Evolutionary conservation across 371 early-diverging fungal species (phyloP).

Genomic region (Syncephalastrum racemosum): DNA sequence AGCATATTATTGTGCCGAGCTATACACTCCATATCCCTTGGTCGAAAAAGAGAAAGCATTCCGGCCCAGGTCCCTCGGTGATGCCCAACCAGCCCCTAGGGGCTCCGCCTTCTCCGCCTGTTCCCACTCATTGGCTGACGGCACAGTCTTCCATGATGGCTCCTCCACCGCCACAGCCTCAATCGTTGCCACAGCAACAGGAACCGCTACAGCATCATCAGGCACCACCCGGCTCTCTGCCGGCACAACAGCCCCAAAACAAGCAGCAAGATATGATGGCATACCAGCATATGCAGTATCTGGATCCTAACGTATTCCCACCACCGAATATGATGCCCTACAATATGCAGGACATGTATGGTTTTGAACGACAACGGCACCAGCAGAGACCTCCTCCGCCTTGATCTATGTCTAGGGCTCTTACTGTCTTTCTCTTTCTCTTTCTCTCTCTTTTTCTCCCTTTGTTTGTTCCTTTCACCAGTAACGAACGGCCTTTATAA

Average conservation of each 20-base stretch:
- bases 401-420: background rate
- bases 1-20: background rate
- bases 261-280: constrained; percentile 4
- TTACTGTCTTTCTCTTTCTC: background rate
- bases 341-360: too few relatives aligned
- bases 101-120: background rate
- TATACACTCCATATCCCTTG: constrained; percentile 1
- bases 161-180: background rate
- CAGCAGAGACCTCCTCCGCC: background rate
- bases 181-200: constrained; percentile 7
- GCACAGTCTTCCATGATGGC: constrained; percentile 3
- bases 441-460: background rate
- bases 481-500: too few relatives aligned
- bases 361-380: constrained; percentile 9
- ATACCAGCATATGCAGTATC: constrained; percentile 5
- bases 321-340: too few relatives aligned
- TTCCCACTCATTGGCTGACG: background rate
- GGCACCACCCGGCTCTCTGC: constrained; percentile 4
- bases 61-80: constrained; percentile 4
- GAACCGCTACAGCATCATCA: constrained; percentile 13
- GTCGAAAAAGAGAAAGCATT: constrained; percentile 8
- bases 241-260: background rate
- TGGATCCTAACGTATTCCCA: background rate
- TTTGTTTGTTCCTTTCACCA: background rate
- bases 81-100: constrained; percentile 10